Evolutionary conservation across 2,329 filamentous ascomycete genomes (phyloP).

Genomic region (Tolypocladium ovalisporum): DNA sequence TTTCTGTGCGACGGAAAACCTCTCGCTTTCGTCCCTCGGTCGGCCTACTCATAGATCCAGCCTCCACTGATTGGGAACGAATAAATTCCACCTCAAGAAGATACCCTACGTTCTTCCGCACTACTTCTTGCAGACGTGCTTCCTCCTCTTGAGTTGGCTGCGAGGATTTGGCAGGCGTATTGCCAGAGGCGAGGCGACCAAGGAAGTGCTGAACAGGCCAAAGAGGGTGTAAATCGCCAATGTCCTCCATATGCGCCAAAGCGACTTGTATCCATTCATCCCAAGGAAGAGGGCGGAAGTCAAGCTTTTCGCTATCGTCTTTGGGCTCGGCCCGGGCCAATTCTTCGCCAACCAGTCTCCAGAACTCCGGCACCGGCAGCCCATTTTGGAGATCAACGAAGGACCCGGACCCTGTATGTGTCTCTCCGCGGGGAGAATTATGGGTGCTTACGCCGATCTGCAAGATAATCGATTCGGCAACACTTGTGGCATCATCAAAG

Average conservation of each 20-base stretch:
- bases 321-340: slow-evolving; percentile 1
- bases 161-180: neutral
- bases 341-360: slow-evolving; percentile 8
- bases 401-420: neutral
- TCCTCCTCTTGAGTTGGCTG: neutral
- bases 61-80: slow-evolving; percentile 10
- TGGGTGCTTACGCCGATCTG: neutral
- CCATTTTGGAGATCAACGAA: slow-evolving; percentile 6
- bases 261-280: slow-evolving; percentile 6
- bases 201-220: slow-evolving; percentile 15
- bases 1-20: neutral
- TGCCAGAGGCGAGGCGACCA: slow-evolving; percentile 3
- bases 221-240: slow-evolving; percentile 9
- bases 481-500: slow-evolving; percentile 6
- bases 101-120: slow-evolving; percentile 7
- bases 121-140: neutral
- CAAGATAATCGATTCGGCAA: slow-evolving; percentile 6
- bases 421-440: neutral
- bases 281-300: slow-evolving; percentile 1
- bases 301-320: neutral
- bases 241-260: slow-evolving; percentile 1
- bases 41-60: neutral
- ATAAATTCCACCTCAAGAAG: slow-evolving; percentile 22
- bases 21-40: neutral
- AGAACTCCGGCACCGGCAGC: slow-evolving; percentile 8